Percentiles rank a stretch among this genome's conserved stretches.
These are phyloP conservation scores for Cupressus sempervirens DNA, from an alignment of 75 land plant species.

Conservation along the genomic window DNA sequence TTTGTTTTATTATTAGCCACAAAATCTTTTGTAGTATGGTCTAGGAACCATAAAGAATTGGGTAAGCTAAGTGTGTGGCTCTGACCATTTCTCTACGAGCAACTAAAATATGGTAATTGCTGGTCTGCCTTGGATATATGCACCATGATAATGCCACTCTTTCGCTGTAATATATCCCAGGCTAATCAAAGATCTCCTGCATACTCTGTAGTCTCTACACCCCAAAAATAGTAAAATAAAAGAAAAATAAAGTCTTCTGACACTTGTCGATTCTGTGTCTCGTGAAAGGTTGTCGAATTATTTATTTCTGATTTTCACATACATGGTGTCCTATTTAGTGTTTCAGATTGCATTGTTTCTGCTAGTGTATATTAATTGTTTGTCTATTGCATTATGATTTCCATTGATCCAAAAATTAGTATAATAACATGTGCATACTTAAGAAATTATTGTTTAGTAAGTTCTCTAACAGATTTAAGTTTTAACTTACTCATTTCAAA, in stretches of 20 bases:
- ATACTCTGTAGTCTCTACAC: neutral
- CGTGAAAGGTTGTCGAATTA: neutral
- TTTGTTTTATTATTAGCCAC: neutral
- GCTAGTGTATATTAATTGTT: neutral
- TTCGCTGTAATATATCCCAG: neutral
- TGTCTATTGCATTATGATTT: neutral
- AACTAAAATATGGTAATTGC: neutral
- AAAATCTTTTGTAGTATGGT: neutral
- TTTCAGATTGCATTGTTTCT: neutral
- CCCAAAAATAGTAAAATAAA: neutral
- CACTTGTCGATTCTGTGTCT: neutral
- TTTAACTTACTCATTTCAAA: neutral
- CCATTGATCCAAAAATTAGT: neutral
- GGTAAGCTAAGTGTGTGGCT: neutral
- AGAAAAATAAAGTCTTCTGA: neutral
- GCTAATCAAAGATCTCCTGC: neutral
- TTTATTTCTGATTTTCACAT: neutral
- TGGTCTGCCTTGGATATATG: neutral
- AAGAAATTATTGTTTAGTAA: neutral
- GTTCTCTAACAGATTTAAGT: neutral
- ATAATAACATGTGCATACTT: neutral
- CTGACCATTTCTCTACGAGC: neutral
- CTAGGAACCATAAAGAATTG: neutral
- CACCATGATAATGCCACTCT: neutral
- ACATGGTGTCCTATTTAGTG: neutral